Evolutionary conservation across 768 basidiomycete genomes (phyloP).

Genomic region (Boletales sp.): DNA sequence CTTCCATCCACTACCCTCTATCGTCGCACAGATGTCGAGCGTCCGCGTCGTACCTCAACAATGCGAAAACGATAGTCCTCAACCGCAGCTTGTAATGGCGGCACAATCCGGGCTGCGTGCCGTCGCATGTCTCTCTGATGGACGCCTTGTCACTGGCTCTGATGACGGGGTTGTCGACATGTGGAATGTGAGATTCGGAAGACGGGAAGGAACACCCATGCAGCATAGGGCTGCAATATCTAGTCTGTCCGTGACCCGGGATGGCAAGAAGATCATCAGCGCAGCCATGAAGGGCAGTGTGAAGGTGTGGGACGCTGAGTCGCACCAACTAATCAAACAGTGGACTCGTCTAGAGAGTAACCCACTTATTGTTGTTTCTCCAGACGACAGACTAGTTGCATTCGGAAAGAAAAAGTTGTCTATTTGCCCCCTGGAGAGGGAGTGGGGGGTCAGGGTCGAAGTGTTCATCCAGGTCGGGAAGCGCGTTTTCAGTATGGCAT

Average conservation of each 20-base stretch:
- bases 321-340: not conserved
- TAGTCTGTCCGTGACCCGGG: not conserved
- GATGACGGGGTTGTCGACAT: not conserved
- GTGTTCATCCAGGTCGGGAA: not conserved
- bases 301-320: not conserved
- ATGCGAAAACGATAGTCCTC: no score
- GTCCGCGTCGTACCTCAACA: no score
- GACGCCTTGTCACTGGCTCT: not conserved
- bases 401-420: not conserved
- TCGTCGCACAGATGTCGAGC: no score
- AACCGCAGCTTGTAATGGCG: no score
- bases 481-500: not conserved
- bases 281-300: not conserved
- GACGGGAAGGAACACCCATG: not conserved
- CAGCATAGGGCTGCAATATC: not conserved
- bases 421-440: not conserved
- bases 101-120: no score
- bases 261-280: slow-evolving; percentile 1
- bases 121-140: not conserved
- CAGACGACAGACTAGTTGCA: not conserved
- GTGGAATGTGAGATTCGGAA: not conserved
- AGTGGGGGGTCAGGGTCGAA: not conserved
- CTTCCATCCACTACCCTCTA: no score
- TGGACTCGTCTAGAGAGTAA: not conserved
- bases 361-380: not conserved